Evolutionary conservation across 1,284 basidiomycete species (phyloP).

Genomic region (Uromyces viciae-fabae): DNA sequence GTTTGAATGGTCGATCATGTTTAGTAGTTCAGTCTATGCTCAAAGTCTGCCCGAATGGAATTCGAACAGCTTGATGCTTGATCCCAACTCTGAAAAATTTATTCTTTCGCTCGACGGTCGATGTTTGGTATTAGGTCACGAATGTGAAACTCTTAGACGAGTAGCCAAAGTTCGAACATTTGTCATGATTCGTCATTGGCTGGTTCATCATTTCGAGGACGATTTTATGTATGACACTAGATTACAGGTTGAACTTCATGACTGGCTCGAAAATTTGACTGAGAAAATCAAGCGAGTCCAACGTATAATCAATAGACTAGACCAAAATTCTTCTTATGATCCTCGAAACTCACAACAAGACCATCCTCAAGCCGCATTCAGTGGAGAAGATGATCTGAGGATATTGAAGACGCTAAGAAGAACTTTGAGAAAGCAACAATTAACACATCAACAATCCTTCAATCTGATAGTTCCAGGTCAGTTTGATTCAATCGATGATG

Average conservation of each 20-base stretch:
- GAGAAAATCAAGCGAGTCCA: slow-evolving; percentile 66
- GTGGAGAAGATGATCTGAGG: slow-evolving; percentile 64
- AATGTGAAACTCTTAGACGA: slow-evolving; percentile 66
- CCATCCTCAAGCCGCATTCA: slow-evolving; percentile 18
- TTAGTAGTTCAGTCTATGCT: slow-evolving; percentile 49
- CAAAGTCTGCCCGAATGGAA: slow-evolving; percentile 15
- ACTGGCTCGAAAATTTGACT: slow-evolving; percentile 72
- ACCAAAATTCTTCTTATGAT: neutral
- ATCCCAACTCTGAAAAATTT: slow-evolving; percentile 48
- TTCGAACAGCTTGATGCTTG: slow-evolving; percentile 53
- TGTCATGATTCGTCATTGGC: slow-evolving; percentile 78
- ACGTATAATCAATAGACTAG: slow-evolving; percentile 57
- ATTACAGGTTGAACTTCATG: slow-evolving; percentile 66
- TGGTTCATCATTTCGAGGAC: slow-evolving; percentile 76
- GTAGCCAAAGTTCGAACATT: slow-evolving; percentile 80
- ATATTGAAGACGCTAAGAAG: slow-evolving; percentile 66
- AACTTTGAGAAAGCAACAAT: slow-evolving; percentile 70
- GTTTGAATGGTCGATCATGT: slow-evolving; percentile 76
- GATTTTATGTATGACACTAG: slow-evolving; percentile 78
- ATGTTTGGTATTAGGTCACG: neutral
- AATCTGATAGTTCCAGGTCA: neutral
- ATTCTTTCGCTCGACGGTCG: slow-evolving; percentile 30
- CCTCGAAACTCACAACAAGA: neutral
- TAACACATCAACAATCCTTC: slow-evolving; percentile 13
- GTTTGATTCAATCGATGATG: slow-evolving; percentile 9